Evolutionary conservation across 495 filamentous ascomycete genomes (phyloP).

Genomic region (Daldinia decipiens): DNA sequence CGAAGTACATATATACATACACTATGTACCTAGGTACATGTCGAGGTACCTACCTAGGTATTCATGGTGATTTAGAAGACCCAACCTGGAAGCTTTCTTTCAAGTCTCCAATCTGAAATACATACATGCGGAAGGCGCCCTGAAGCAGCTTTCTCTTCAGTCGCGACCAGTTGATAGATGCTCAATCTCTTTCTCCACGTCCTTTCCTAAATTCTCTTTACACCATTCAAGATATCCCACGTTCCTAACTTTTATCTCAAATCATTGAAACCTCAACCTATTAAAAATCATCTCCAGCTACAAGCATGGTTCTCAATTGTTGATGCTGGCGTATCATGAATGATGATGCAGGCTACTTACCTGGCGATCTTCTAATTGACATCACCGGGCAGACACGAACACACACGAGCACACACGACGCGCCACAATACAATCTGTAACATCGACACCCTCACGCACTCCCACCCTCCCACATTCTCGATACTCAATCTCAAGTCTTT

Average conservation of each 20-base stretch:
- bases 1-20: slow-evolving; percentile 1
- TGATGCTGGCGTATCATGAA: slow-evolving; percentile 15
- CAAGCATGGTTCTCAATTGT: slow-evolving; percentile 2
- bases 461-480: slow-evolving; percentile 3
- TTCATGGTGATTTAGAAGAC: slow-evolving; percentile 12
- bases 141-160: slow-evolving; percentile 18
- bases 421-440: not conserved
- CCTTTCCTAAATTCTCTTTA: slow-evolving; percentile 1
- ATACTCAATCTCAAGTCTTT: slow-evolving; percentile 12
- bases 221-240: not conserved
- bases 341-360: slow-evolving; percentile 29
- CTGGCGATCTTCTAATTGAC: slow-evolving; percentile 46
- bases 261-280: not conserved
- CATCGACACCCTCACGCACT: not conserved
- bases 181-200: slow-evolving; percentile 1
- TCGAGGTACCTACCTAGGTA: too few relatives aligned
- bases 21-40: not conserved
- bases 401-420: not conserved
- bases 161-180: slow-evolving; percentile 6
- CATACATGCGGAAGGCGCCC: slow-evolving; percentile 7
- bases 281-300: not conserved
- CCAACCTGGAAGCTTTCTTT: slow-evolving; percentile 19
- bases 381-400: slow-evolving; percentile 46
- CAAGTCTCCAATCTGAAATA: slow-evolving; percentile 7
- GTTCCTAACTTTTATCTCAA: not conserved